Base-by-base conservation (phyloP, 345 rosid genomes). In the Lenwebbia sp. region DNA sequence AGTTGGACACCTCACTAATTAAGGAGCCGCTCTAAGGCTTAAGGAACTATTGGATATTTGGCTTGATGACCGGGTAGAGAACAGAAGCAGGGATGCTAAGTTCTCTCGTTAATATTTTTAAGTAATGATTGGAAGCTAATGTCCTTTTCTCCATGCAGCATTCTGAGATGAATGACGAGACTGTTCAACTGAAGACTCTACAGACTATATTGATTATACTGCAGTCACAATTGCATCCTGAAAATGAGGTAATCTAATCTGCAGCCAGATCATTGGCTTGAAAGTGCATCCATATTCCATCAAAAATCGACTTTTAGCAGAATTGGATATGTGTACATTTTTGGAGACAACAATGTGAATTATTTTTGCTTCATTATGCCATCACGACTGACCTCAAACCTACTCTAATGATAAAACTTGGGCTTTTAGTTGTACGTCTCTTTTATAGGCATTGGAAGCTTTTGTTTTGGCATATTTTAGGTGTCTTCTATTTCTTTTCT, bases 131-230 rank as follows among this genome's bases (percentile, higher is more conserved):
- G 26, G 81, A 70, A 70, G 26, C 87, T 92, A 83, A 83, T 55
- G 14, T 86, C 60, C 86, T 87, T 89, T 78, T 74, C 62, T 84
- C 87, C 75, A 55, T 88, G 92, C 96, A 97, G 99, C 99, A 97
- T 93, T 93, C 98, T 62, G 99, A 96, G 90, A 97, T 97, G 94
- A 84, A 94, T 54, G 99, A 97, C 52, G 99, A 97, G 91, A 97
- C 85, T 89, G 94, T 97, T 85, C 99, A 97, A 86, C 91, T 97
- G 57, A 97, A 96, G 94, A 96, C 99, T 47, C 90, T 97, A 83
- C 99, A 97, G 90, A 96, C 99, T 76, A 94, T 97, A 89, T 90
- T 97, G 83, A 97, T 95, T 78, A 94, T 97, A 89, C 96, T 97
- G 86, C 99, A 97, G 84, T 96, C 99, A 58, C 96, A 93, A 56